Conservation (phyloP, 495 filamentous ascomycete species). For the Tuber brumale region DNA sequence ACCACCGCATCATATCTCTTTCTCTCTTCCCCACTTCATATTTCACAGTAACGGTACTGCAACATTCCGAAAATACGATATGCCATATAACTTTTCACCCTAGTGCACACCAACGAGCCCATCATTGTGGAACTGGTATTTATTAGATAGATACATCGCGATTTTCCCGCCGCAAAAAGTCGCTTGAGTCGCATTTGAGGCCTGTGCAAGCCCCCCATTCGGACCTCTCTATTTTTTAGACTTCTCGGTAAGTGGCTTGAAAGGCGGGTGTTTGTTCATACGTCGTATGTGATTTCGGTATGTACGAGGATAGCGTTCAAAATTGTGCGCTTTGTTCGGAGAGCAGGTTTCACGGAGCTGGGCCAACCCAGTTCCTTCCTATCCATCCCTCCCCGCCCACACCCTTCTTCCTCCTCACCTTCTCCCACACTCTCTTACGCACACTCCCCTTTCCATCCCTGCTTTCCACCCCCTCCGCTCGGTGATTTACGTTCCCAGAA, state of each 20-base stretch:
- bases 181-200: neutral
- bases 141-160: conserved; percentile 6
- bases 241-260: conserved; percentile 23
- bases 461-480: conserved; percentile 16
- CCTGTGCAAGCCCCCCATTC: neutral
- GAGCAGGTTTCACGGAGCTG: neutral
- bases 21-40: neutral
- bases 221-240: conserved; percentile 8
- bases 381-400: conserved; percentile 4
- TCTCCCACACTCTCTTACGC: conserved; percentile 21
- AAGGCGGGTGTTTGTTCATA: conserved; percentile 9
- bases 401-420: conserved; percentile 13
- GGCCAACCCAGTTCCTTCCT: neutral
- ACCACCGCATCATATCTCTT: neutral
- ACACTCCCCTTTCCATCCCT: conserved; percentile 37
- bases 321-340: neutral
- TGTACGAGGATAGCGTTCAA: conserved; percentile 17
- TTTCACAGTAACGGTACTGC: neutral
- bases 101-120: neutral
- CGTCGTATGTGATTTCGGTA: conserved; percentile 9
- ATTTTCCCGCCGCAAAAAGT: conserved; percentile 1
- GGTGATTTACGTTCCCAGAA: conserved; percentile 7
- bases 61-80: neutral
- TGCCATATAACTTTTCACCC: conserved; percentile 1
- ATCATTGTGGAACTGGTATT: conserved; percentile 1